A percentile compares a stretch with the other conserved stretches of the same genome.
Evolutionary conservation across 2,329 filamentous ascomycete species (phyloP).

Genomic region (Xylaria sp.): DNA sequence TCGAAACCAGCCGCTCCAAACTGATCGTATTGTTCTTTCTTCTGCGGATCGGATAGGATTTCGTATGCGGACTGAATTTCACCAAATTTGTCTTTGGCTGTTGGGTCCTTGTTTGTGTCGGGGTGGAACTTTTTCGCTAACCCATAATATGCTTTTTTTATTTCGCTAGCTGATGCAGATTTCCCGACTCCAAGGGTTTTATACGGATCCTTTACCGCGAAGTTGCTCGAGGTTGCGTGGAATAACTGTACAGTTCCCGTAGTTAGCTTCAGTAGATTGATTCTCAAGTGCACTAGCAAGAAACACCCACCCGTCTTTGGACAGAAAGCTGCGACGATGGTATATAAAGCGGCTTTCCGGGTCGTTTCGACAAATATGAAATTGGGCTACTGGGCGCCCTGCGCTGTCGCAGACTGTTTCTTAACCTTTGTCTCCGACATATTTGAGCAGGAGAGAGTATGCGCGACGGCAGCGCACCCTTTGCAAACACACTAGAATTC

Average conservation of each 20-base stretch:
- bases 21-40: constrained; percentile 90
- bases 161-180: constrained; percentile 82
- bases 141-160: constrained; percentile 98
- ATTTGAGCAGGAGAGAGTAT: constrained; percentile 58
- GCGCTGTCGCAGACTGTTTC: constrained; percentile 55
- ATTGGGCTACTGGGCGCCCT: constrained; percentile 42
- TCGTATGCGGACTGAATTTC: constrained; percentile 96
- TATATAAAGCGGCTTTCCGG: constrained; percentile 31
- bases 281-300: background rate
- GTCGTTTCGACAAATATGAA: constrained; percentile 42
- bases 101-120: constrained; percentile 94
- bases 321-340: constrained; percentile 29
- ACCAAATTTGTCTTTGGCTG: constrained; percentile 93
- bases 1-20: constrained; percentile 92
- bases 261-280: constrained; percentile 36
- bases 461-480: constrained; percentile 60
- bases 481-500: constrained; percentile 61
- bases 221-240: constrained; percentile 66
- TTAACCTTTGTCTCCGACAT: constrained; percentile 55
- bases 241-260: constrained; percentile 58
- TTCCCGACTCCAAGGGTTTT: constrained; percentile 85
- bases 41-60: constrained; percentile 89
- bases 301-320: constrained; percentile 42
- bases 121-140: constrained; percentile 98
- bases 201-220: constrained; percentile 82